Evolutionary conservation across 306 rosid genomes (phyloP).

Genomic region (Vigna reflexopilosa): DNA sequence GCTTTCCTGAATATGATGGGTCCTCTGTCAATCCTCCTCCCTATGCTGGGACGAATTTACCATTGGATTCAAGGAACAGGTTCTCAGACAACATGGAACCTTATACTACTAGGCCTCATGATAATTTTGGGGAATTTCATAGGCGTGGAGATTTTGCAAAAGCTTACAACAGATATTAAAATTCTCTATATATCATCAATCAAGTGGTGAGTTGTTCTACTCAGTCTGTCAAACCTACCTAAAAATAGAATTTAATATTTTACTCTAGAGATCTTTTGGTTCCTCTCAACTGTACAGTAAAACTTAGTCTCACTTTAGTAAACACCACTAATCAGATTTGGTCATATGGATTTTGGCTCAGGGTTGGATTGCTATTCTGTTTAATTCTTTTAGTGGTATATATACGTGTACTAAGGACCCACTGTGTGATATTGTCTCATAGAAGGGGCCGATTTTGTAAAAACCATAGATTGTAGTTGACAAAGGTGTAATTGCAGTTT

Average conservation of each 20-base stretch:
- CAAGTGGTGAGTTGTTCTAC: conserved; percentile 78
- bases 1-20: conserved; percentile 72
- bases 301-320: conserved; percentile 37
- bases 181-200: conserved; percentile 50
- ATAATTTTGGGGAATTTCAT: conserved; percentile 78
- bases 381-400: conserved; percentile 22
- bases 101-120: conserved; percentile 77
- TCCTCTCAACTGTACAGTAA: conserved; percentile 41
- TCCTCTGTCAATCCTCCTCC: conserved; percentile 68
- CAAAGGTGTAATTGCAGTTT: conserved; percentile 38
- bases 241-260: conserved; percentile 32
- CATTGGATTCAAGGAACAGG: conserved; percentile 79
- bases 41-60: conserved; percentile 62
- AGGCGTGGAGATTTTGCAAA: conserved; percentile 81
- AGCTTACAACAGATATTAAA: conserved; percentile 81
- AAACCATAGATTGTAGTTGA: conserved; percentile 45
- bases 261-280: conserved; percentile 39
- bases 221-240: conserved; percentile 47
- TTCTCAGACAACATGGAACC: conserved; percentile 67
- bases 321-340: conserved; percentile 35
- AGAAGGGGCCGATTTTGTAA: conserved; percentile 34
- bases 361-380: conserved; percentile 32
- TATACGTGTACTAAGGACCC: conserved; percentile 13
- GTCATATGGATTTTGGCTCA: conserved; percentile 36
- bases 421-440: conserved; percentile 8